Evolutionary conservation across 345 rosid species (phyloP), one percentile per base, ranked within the genome.

Genomic region (Lepidium sativum): DNA sequence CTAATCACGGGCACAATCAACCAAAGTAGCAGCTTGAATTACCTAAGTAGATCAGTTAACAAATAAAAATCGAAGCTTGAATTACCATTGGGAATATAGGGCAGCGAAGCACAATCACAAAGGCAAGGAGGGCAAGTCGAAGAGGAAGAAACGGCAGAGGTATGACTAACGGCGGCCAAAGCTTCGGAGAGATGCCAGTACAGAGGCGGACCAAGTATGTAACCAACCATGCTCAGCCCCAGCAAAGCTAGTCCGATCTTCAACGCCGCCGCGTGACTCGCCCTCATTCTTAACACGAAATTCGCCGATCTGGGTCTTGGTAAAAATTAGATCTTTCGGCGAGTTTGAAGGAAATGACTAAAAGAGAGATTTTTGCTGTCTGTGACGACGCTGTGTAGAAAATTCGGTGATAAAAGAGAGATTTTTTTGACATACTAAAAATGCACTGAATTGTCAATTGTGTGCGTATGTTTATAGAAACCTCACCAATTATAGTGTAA

Each of bases 151-250:
- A 31, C n/a, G 25, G 23, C 12, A 23, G 74, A 53, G 40, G 74
- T 61, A 13, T 70, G 62, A 3, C 68, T 70, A 35, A 70, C 62
- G 40, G 63, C 69, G 6, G 80, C 95, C 34, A 92, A 57, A 34
- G 83, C 98, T 40, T 89, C 98, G 68, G 75, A 78, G 73, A 92
- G 78, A 68, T 92, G 98, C 97, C 97, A 92, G 77, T 92, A 87
- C 8, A 92, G 85, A 58, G 98, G 97, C 6, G 97, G 96, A 50
- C 91, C 97, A 49, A 92, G 66, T 59, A 92, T 79, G 82, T 89
- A 92, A 8, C 84, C 86, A 8, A 54, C 68, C 79, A 92, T 64
- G 79, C 94, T 80, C 15, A 87, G 25, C 1, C 83, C 96, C 65
- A 92, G 18, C 18, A 86, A 39, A 15, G 71, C 80, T 57, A 89